These are phyloP conservation scores for Alternaria solani DNA, from an alignment of 2,329 filamentous ascomycete species.

Conservation along the genomic window DNA sequence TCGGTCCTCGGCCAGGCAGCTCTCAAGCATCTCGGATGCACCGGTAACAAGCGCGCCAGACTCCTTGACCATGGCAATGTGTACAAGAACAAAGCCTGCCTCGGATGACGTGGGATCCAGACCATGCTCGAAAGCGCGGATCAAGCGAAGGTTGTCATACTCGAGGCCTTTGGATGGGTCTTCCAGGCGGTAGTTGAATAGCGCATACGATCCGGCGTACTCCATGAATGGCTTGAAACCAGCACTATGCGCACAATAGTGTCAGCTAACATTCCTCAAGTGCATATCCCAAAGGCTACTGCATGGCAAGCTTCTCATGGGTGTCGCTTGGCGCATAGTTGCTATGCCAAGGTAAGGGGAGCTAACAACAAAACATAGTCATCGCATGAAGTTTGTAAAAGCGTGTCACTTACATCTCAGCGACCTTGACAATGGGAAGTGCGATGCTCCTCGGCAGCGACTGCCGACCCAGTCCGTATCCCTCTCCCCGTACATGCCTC, in stretches of 20 bases:
- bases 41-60: conserved; percentile 80
- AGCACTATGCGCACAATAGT: conserved; percentile 51
- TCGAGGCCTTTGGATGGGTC: conserved; percentile 62
- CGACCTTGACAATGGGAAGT: conserved; percentile 83
- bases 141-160: conserved; percentile 75
- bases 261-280: conserved; percentile 27
- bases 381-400: not conserved
- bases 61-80: conserved; percentile 93
- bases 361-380: not conserved
- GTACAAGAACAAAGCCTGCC: conserved; percentile 94
- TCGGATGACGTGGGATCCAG: conserved; percentile 88
- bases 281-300: not conserved
- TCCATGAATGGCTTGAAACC: conserved; percentile 95
- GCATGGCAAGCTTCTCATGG: not conserved
- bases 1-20: conserved; percentile 55
- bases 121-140: conserved; percentile 90
- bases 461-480: conserved; percentile 80
- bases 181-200: conserved; percentile 71
- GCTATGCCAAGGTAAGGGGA: not conserved
- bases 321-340: not conserved
- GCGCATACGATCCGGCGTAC: conserved; percentile 70
- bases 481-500: conserved; percentile 70
- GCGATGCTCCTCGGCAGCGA: conserved; percentile 77
- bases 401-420: conserved; percentile 75
- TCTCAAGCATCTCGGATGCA: conserved; percentile 71